Base-by-base conservation (phyloP, 805 yeast genomes). In the Phaffomyces antillensis region DNA sequence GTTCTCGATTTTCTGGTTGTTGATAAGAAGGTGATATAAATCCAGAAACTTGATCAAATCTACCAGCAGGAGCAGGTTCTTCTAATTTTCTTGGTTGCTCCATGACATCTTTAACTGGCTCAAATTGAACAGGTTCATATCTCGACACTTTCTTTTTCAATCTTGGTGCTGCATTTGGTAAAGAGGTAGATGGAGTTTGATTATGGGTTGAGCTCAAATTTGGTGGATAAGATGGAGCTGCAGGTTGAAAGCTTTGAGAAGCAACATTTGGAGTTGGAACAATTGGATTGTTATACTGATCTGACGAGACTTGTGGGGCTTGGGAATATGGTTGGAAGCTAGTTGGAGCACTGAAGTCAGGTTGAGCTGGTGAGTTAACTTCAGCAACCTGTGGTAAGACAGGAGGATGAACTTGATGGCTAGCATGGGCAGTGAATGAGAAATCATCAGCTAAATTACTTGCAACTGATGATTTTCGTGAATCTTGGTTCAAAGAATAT, bases 381-480 rank as follows among this genome's bases (percentile, higher is more conserved):
- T 42, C 44, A 24, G 26, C 13, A 28, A 28, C 30, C 11, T 28
- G 15, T 6, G 30, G 30, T 28, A 28, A 26, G 23, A 37, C 37
- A 20, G 37, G 40, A 7, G 37, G 41, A 23, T 24, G 34, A 6
- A 28, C 26, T 2, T 40, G 36, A n/a, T 28, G 30, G 13, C 30
- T 28, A 11, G 7, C 30, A 28, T 28, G 30, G 2, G 13, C 11
- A 7, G 7, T 10, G 30, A 28, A 28, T 11, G 30, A 28, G 6
- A 28, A 10, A 10, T 28, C 40, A 36, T 48, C 41, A 24, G 36
- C 56, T 24, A 25, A 33, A 10, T 11, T 33, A 18, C 50, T 42
- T 8, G 42, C 40, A n/a, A 45, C 15, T 6, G 61, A 56, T 3
- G 61, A 54, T 42, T 54, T 50, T 49, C 61, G 51, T 6, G 55